Evolutionary conservation across 2,329 filamentous ascomycete species (phyloP), one percentile per base, ranked within the genome.

Genomic region (Xylaria sp.): DNA sequence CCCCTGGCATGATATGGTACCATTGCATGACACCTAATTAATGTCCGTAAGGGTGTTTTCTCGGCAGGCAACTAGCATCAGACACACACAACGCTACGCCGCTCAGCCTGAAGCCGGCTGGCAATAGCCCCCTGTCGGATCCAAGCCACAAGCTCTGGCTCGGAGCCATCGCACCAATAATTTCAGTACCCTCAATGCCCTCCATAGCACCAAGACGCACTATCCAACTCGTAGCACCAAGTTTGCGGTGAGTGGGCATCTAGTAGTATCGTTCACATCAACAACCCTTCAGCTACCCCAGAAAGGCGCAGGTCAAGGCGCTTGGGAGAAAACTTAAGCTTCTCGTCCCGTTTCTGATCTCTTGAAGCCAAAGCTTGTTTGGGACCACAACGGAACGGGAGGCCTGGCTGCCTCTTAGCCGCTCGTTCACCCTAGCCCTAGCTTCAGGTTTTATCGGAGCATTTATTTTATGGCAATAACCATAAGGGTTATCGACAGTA

Each of bases 71-170:
- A 49, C 9, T 31, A 31, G 28, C 28, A 4, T 31, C 9, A 31
- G 28, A 4, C 28, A 5, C 28, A n/a, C n/a, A n/a, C 28, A 5
- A 31, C 28, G 28, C 28, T 25, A 23, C 33, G 14, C 40, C 51
- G 35, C 45, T 63, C 14, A 38, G 42, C 4, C 37, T 19, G 51
- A 49, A n/a, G 51, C 56, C 45, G 38, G 33, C 56, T 51, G 61
- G 61, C 46, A 59, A 52, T 9, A 31, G 19, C 15, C 61, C n/a
- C 57, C 47, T 60, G 57, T 38, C 40, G 38, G 23, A 2, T 19
- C 23, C 52, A 52, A 60, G 61, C 61, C 57, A 60, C 61, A 33
- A 61, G 51, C 56, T 46, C 57, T 60, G 52, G 38, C 9, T 19
- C 33, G 35, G 3, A 3, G 12, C 31, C 5, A 42, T 52, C 19